Evolutionary conservation across 2,329 filamentous ascomycete species (phyloP).

Genomic region (Cladosporium halotolerans): DNA sequence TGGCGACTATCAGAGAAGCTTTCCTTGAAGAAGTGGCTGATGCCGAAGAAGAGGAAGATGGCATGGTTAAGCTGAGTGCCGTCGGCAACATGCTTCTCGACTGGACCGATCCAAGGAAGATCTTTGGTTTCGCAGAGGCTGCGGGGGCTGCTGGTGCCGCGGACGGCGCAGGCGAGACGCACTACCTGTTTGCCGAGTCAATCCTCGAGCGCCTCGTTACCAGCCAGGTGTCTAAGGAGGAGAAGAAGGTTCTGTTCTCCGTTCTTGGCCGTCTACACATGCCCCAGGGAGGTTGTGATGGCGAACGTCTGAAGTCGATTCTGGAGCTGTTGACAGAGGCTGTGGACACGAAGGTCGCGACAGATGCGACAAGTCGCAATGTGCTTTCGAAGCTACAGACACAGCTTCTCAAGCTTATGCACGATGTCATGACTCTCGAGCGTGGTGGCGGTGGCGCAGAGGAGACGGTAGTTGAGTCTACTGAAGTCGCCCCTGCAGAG

Average conservation of each 20-base stretch:
- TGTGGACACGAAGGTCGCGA: conserved; percentile 44
- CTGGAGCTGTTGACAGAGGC: conserved; percentile 43
- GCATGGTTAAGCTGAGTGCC: conserved; percentile 67
- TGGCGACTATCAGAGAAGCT: conserved; percentile 40
- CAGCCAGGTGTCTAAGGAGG: conserved; percentile 62
- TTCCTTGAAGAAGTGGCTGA: conserved; percentile 42
- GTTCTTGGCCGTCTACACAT: conserved; percentile 80
- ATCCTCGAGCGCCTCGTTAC: conserved; percentile 68
- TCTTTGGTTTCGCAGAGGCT: conserved; percentile 36
- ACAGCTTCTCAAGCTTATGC: conserved; percentile 48
- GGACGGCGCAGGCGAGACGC: conserved; percentile 44
- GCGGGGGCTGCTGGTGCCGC: conserved; percentile 15
- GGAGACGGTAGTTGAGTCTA: conserved; percentile 26
- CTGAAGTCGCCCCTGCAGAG: conserved; percentile 15
- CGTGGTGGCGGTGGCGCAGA: conserved; percentile 27
- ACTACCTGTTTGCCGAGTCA: conserved; percentile 70
- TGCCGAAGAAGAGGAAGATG: conserved; percentile 64
- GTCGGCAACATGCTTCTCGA: conserved; percentile 81
- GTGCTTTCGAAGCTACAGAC: conserved; percentile 49
- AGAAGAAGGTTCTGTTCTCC: conserved; percentile 73
- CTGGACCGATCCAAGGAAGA: conserved; percentile 89
- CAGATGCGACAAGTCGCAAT: conserved; percentile 48
- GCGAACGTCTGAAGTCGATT: conserved; percentile 31
- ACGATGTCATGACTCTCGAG: conserved; percentile 32
- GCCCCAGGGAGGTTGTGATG: conserved; percentile 42